Evolutionary conservation across 805 yeast genomes (phyloP).

Genomic region (Candida argentea): DNA sequence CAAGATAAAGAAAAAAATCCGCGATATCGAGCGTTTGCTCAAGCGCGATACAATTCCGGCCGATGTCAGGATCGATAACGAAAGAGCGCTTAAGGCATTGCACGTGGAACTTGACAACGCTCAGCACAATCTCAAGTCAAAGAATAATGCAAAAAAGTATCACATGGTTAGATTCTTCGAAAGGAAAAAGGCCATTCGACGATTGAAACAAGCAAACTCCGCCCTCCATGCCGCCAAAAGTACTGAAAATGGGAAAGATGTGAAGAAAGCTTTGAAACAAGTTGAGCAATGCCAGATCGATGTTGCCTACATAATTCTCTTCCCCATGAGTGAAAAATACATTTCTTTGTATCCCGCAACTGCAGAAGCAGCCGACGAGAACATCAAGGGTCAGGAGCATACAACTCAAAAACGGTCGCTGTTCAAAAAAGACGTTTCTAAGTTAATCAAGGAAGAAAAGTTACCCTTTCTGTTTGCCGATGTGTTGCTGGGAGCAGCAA

Average conservation of each 20-base stretch:
- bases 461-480: slow-evolving; percentile 45
- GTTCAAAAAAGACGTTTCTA: slow-evolving; percentile 39
- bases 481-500: slow-evolving; percentile 28
- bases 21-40: slow-evolving; percentile 74
- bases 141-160: slow-evolving; percentile 57
- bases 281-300: slow-evolving; percentile 55
- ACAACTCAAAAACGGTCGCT: slow-evolving; percentile 36
- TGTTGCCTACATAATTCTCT: slow-evolving; percentile 62
- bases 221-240: slow-evolving; percentile 24
- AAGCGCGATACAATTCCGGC: slow-evolving; percentile 52
- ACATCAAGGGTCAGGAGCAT: slow-evolving; percentile 20
- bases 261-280: slow-evolving; percentile 37
- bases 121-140: slow-evolving; percentile 33
- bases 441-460: slow-evolving; percentile 40
- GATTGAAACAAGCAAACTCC: slow-evolving; percentile 44
- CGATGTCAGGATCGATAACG: slow-evolving; percentile 56
- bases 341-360: slow-evolving; percentile 60
- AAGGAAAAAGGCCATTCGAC: slow-evolving; percentile 71
- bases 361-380: slow-evolving; percentile 10
- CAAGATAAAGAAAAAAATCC: slow-evolving; percentile 71
- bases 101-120: slow-evolving; percentile 46
- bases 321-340: slow-evolving; percentile 74
- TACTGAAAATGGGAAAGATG: slow-evolving; percentile 25
- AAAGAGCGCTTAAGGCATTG: slow-evolving; percentile 63
- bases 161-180: slow-evolving; percentile 93